Percentiles rank a stretch among this genome's conserved stretches.
These are phyloP conservation scores for Capronia americana DNA, from an alignment of 2,329 filamentous ascomycete species.

Conservation along the genomic window DNA sequence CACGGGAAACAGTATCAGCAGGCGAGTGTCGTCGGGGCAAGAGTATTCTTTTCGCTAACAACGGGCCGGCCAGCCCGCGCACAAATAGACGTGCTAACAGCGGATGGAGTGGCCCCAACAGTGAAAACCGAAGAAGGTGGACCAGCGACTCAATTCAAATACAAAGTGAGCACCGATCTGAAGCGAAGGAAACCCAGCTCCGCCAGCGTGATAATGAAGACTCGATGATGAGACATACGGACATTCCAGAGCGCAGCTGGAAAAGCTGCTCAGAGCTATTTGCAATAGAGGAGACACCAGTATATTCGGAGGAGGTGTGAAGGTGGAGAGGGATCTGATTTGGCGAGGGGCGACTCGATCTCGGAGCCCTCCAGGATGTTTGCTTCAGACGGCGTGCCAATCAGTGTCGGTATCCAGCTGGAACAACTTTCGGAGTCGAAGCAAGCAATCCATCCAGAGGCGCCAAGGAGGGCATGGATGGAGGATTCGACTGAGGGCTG, in stretches of 20 bases:
- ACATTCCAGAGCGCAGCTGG: slow-evolving; percentile 3
- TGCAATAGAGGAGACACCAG: slow-evolving; percentile 15
- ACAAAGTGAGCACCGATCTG: background rate
- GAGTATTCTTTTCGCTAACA: background rate
- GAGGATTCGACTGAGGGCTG: slow-evolving; percentile 10
- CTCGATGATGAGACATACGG: slow-evolving; percentile 12
- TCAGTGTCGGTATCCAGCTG: slow-evolving; percentile 8
- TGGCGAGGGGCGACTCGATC: slow-evolving; percentile 8
- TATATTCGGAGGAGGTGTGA: background rate
- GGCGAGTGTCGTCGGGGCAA: background rate
- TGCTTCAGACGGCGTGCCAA: slow-evolving; percentile 23
- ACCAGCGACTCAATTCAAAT: background rate
- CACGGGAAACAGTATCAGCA: background rate
- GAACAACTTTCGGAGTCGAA: slow-evolving; percentile 1
- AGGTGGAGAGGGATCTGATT: slow-evolving; percentile 21
- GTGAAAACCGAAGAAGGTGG: background rate
- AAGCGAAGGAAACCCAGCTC: background rate
- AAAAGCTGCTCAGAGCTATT: slow-evolving; percentile 7
- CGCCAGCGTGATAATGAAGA: background rate
- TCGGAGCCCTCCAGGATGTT: slow-evolving; percentile 22
- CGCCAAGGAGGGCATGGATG: slow-evolving; percentile 7
- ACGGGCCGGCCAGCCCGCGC: no score
- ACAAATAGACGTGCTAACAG: background rate
- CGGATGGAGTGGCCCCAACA: background rate
- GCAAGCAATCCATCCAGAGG: slow-evolving; percentile 11